A percentile compares a stretch with the other conserved stretches of the same genome.
phyloP scores from a whole-genome alignment of 495 filamentous ascomycete genomes.

The Parathielavia hyrcaniae region DNA sequence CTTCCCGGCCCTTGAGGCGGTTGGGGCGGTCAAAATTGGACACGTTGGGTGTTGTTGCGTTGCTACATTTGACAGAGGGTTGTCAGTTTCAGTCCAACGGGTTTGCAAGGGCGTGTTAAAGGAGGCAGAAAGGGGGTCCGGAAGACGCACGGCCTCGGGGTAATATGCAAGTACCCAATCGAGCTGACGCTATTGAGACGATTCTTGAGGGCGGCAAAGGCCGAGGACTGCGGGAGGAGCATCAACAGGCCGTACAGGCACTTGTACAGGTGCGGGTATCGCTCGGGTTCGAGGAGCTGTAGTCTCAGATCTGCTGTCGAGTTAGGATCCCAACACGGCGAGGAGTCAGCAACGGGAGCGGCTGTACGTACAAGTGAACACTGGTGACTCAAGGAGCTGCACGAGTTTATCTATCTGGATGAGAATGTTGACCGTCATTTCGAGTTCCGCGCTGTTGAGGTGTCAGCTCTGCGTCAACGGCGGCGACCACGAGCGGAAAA shows the following conservation, averaged over 20 bases:
- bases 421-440: constrained; percentile 98
- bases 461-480: neutral
- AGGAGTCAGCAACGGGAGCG: neutral
- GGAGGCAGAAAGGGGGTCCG: neutral
- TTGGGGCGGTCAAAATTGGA: constrained; percentile 70
- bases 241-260: constrained; percentile 96
- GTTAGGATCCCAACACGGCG: neutral
- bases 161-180: constrained; percentile 88
- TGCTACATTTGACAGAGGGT: constrained; percentile 28
- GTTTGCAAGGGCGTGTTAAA: too few relatives aligned
- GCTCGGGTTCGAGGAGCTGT: constrained; percentile 96
- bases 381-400: constrained; percentile 92
- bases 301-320: constrained; percentile 69
- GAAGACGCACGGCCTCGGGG: constrained; percentile 66
- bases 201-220: constrained; percentile 95
- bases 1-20: constrained; percentile 75
- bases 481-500: neutral
- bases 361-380: constrained; percentile 74
- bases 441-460: constrained; percentile 72
- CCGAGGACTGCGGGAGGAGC: constrained; percentile 94
- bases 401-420: constrained; percentile 99
- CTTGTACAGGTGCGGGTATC: constrained; percentile 94
- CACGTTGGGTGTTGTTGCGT: constrained; percentile 40
- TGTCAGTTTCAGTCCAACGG: neutral
- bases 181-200: constrained; percentile 93